Conservation (phyloP, 352 stramenopile species). For the Phytophthora sp. region DNA sequence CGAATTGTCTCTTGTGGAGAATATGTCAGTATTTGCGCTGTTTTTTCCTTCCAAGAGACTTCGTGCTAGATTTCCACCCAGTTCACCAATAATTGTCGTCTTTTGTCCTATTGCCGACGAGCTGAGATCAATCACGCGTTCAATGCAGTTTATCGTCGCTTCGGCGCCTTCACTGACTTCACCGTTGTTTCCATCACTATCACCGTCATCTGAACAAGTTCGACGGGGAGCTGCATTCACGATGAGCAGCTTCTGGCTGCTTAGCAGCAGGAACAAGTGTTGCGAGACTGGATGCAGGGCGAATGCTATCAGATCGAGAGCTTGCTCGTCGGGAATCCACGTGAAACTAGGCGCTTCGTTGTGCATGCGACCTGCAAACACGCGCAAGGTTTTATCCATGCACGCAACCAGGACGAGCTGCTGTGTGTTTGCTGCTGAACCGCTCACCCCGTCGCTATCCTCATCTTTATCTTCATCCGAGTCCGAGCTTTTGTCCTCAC, state of each 20-base stretch:
- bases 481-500: conserved; percentile 22
- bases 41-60: neutral
- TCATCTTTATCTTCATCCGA: conserved; percentile 23
- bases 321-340: conserved; percentile 73
- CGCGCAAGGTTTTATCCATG: conserved; percentile 70
- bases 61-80: conserved; percentile 1
- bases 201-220: conserved; percentile 1
- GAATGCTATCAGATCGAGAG: conserved; percentile 64
- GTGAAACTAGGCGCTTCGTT: conserved; percentile 70
- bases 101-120: no score
- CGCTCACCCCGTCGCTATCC: neutral
- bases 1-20: neutral
- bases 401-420: conserved; percentile 67
- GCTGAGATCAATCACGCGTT: conserved; percentile 48
- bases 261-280: conserved; percentile 65
- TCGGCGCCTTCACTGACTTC: conserved; percentile 23
- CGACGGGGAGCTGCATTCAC: conserved; percentile 42
- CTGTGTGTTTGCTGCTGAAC: conserved; percentile 3
- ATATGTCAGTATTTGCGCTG: conserved; percentile 1
- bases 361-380: conserved; percentile 54
- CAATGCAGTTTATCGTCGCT: conserved; percentile 28
- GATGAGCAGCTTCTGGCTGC: conserved; percentile 60
- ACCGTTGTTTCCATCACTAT: conserved; percentile 9
- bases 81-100: neutral
- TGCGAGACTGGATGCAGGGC: conserved; percentile 55